phyloP scores from a whole-genome alignment of 2,329 filamentous ascomycete genomes.

The Cladosporium austrohemisphaericum region DNA sequence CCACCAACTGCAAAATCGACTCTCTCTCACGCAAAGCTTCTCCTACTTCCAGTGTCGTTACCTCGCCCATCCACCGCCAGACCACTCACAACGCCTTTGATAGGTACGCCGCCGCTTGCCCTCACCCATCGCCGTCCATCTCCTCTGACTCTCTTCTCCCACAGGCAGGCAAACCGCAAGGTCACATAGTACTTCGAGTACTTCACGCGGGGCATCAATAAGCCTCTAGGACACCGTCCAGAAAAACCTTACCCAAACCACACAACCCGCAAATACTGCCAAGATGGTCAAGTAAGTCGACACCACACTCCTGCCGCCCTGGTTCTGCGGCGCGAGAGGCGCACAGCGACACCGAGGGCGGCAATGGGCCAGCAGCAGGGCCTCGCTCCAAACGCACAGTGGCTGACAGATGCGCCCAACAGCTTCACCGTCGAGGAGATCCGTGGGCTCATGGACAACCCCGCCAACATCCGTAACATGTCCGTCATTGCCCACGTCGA shows the following conservation, averaged over 20 bases:
- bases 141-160: constrained; percentile 39
- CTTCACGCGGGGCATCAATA: constrained; percentile 26
- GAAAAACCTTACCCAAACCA: constrained; percentile 24
- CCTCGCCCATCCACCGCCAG: constrained; percentile 19
- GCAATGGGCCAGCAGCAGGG: neutral
- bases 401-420: constrained; percentile 50
- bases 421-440: constrained; percentile 98
- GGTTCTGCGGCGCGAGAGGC: neutral
- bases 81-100: constrained; percentile 23
- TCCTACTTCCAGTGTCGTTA: constrained; percentile 11
- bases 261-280: constrained; percentile 61
- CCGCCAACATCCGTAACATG: constrained; percentile 83
- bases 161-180: constrained; percentile 29
- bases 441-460: constrained; percentile 71
- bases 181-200: constrained; percentile 24
- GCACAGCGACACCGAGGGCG: neutral
- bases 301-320: neutral
- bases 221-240: constrained; percentile 17
- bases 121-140: constrained; percentile 9
- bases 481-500: constrained; percentile 99
- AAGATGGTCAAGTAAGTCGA: constrained; percentile 98
- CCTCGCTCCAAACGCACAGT: neutral
- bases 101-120: constrained; percentile 18
- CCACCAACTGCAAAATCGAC: constrained; percentile 10
- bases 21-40: constrained; percentile 7